phyloP scores from a whole-genome alignment of 768 basidiomycete species.

The Leccinum subtestaceum region DNA sequence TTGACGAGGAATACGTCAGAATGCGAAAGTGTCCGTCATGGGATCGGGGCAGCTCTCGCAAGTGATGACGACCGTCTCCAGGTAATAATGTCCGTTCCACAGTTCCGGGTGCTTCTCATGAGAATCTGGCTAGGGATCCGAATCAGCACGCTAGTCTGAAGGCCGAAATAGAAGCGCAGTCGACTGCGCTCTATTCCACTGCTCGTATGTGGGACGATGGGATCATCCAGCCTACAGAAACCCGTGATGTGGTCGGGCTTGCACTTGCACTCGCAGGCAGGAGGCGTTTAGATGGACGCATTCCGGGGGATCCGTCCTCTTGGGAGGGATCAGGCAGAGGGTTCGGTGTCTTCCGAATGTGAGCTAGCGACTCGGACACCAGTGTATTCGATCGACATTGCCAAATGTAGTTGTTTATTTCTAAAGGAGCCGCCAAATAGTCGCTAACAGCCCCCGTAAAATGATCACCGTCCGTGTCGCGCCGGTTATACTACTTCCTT shows the following conservation, averaged over 20 bases:
- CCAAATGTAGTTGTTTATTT: conserved; percentile 29
- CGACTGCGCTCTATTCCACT: conserved; percentile 82
- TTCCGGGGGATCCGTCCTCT: conserved; percentile 30
- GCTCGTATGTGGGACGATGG: conserved; percentile 96
- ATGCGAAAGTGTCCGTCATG: conserved; percentile 94
- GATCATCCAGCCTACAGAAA: conserved; percentile 86
- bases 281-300: conserved; percentile 27
- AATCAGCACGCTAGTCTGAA: conserved; percentile 71
- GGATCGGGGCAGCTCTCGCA: conserved; percentile 89
- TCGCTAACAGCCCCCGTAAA: neutral
- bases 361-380: conserved; percentile 14
- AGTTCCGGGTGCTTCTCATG: neutral
- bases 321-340: conserved; percentile 71
- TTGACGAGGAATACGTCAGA: conserved; percentile 40
- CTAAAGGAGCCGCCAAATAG: conserved; percentile 24
- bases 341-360: conserved; percentile 95
- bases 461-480: neutral
- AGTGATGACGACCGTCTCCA: conserved; percentile 89
- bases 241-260: conserved; percentile 82
- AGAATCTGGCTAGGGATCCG: conserved; percentile 56
- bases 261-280: conserved; percentile 78
- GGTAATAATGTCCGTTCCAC: conserved; percentile 46
- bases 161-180: conserved; percentile 84
- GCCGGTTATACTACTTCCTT: neutral
- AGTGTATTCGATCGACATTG: conserved; percentile 17